Evolutionary conservation across 2,329 filamentous ascomycete species (phyloP).

Genomic region (Lizonia empirigonia): DNA sequence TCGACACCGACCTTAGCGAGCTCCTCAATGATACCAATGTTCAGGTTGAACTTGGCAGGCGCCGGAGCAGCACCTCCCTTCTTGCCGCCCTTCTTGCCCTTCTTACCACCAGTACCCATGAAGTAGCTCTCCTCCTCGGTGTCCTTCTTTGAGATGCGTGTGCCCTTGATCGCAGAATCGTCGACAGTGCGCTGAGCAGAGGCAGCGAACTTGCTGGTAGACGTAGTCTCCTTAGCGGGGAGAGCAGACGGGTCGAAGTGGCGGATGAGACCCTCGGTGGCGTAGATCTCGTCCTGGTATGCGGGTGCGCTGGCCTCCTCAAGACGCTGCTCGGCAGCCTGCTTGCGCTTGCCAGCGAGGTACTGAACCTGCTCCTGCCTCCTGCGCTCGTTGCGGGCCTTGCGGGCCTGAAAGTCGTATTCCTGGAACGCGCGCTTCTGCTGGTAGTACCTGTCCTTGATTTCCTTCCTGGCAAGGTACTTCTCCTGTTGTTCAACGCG

Average conservation of each 20-base stretch:
- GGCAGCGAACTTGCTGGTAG: conserved; percentile 70
- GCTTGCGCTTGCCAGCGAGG: conserved; percentile 74
- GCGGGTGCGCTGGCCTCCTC: conserved; percentile 84
- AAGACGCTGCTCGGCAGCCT: conserved; percentile 75
- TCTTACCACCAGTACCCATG: conserved; percentile 72
- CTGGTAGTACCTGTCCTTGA: conserved; percentile 88
- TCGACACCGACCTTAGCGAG: conserved; percentile 83
- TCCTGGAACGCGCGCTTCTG: conserved; percentile 81
- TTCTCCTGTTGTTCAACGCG: conserved; percentile 87
- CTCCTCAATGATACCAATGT: conserved; percentile 89
- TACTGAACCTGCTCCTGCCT: conserved; percentile 79
- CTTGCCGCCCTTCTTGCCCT: conserved; percentile 87
- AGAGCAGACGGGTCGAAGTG: conserved; percentile 82
- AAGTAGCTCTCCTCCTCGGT: conserved; percentile 88
- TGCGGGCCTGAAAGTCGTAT: conserved; percentile 82
- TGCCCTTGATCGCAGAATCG: conserved; percentile 82
- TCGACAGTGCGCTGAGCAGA: conserved; percentile 86
- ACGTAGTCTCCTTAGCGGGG: conserved; percentile 65
- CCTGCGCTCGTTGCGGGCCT: conserved; percentile 75
- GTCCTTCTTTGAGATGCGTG: conserved; percentile 82
- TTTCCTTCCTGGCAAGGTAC: conserved; percentile 77
- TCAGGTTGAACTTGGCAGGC: conserved; percentile 76
- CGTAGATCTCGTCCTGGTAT: conserved; percentile 90
- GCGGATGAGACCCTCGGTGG: conserved; percentile 82
- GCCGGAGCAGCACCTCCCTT: conserved; percentile 69